Evolutionary conservation across 2,329 filamentous ascomycete genomes (phyloP).

Genomic region (Septoria linicola): DNA sequence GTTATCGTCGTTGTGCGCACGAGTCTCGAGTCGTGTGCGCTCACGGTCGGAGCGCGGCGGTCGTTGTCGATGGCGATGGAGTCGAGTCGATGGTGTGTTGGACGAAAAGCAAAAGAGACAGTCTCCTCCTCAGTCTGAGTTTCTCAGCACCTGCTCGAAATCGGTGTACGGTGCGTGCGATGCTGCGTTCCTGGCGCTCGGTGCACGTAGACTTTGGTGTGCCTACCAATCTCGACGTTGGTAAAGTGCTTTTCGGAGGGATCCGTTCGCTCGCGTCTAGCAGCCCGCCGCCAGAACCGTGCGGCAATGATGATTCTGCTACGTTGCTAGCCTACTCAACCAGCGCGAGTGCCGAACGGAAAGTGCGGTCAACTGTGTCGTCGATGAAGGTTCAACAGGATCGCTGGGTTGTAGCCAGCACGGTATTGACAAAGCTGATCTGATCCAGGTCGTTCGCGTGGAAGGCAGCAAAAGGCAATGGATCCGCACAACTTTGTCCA

Average conservation of each 20-base stretch:
- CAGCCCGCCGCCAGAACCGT: neutral
- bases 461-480: slow-evolving; percentile 1
- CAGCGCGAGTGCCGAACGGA: neutral
- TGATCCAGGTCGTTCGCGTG: slow-evolving; percentile 4
- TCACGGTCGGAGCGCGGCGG: neutral
- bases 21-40: neutral
- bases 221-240: slow-evolving; percentile 7
- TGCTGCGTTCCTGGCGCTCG: slow-evolving; percentile 3
- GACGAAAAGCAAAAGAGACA: neutral
- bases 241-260: slow-evolving; percentile 7
- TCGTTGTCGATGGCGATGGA: too few relatives aligned
- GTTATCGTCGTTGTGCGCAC: neutral
- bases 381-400: slow-evolving; percentile 2
- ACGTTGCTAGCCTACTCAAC: slow-evolving; percentile 5
- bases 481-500: too few relatives aligned
- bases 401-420: too few relatives aligned
- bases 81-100: too few relatives aligned
- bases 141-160: neutral
- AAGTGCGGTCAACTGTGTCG: neutral
- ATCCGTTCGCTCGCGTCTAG: slow-evolving; percentile 5
- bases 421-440: neutral
- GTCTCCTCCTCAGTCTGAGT: neutral
- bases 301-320: slow-evolving; percentile 1
- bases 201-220: slow-evolving; percentile 1
- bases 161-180: slow-evolving; percentile 7